These are phyloP conservation scores for Acer yangbiense DNA, from an alignment of 345 rosid genomes.

Conservation along the genomic window DNA sequence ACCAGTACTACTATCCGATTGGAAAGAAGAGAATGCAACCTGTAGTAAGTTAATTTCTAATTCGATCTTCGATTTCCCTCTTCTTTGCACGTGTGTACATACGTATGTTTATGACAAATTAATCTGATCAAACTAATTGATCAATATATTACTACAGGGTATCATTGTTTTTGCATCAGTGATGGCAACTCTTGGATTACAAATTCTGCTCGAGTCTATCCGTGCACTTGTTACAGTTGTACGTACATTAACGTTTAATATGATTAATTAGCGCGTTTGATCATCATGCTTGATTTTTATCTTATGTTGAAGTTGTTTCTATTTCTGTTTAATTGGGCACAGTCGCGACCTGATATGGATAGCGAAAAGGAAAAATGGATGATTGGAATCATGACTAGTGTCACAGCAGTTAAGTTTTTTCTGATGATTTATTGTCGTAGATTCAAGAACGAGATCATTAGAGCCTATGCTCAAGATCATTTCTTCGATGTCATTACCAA, in stretches of 20 bases:
- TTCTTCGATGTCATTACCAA: conserved; percentile 59
- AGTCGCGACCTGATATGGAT: conserved; percentile 41
- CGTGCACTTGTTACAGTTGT: conserved; percentile 50
- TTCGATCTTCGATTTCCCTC: neutral
- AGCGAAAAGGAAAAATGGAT: conserved; percentile 44
- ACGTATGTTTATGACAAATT: neutral
- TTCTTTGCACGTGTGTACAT: neutral
- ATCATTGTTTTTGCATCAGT: conserved; percentile 66
- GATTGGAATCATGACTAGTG: conserved; percentile 54
- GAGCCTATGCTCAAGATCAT: conserved; percentile 60
- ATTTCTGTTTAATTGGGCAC: neutral
- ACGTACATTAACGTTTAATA: neutral
- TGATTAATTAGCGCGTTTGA: neutral
- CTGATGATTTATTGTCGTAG: conserved; percentile 56
- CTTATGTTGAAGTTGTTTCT: neutral
- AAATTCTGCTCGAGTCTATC: conserved; percentile 51
- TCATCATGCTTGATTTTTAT: too few relatives aligned
- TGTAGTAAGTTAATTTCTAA: conserved; percentile 48
- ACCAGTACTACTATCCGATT: conserved; percentile 66
- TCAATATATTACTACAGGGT: conserved; percentile 36
- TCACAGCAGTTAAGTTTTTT: conserved; percentile 45
- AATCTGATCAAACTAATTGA: too few relatives aligned
- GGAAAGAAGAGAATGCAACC: conserved; percentile 94
- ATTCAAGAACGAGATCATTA: conserved; percentile 50
- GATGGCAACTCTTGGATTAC: conserved; percentile 67